These are phyloP conservation scores for Gynandropsis gynandra DNA, from an alignment of 345 rosid species.

Conservation along the genomic window DNA sequence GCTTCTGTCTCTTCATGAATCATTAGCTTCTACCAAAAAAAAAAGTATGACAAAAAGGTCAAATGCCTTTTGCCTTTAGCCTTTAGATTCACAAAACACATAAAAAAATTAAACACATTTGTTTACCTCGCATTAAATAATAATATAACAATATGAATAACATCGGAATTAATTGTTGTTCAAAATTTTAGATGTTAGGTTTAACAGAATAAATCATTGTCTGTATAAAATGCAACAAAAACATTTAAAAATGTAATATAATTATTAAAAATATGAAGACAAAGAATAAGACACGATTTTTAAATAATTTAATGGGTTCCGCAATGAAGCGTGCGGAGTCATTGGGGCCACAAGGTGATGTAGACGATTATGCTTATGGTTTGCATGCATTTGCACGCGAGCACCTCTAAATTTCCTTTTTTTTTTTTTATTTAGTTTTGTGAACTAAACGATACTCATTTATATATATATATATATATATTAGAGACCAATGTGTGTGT, in stretches of 20 bases:
- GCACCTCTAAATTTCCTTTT: neutral
- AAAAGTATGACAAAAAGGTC: constrained; percentile 27
- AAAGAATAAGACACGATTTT: no score
- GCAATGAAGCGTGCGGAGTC: constrained; percentile 25
- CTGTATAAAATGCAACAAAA: no score
- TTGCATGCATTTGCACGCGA: constrained; percentile 4
- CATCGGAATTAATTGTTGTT: no score
- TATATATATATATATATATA: no score
- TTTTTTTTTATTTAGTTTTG: neutral
- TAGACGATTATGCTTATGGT: constrained; percentile 10
- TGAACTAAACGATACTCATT: no score
- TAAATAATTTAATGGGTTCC: neutral
- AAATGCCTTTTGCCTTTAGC: constrained; percentile 15
- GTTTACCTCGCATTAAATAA: no score
- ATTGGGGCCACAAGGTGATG: constrained; percentile 18
- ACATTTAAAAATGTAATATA: no score
- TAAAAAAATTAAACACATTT: constrained; percentile 3
- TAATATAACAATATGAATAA: no score
- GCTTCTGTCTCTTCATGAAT: constrained; percentile 19
- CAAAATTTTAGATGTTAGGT: no score
- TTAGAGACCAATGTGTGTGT: no score
- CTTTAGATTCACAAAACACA: constrained; percentile 14
- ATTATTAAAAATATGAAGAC: no score
- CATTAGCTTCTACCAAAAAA: constrained; percentile 18
- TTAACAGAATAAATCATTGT: no score